phyloP scores from a whole-genome alignment of 495 filamentous ascomycete genomes.

The Xylaria bambusicola region DNA sequence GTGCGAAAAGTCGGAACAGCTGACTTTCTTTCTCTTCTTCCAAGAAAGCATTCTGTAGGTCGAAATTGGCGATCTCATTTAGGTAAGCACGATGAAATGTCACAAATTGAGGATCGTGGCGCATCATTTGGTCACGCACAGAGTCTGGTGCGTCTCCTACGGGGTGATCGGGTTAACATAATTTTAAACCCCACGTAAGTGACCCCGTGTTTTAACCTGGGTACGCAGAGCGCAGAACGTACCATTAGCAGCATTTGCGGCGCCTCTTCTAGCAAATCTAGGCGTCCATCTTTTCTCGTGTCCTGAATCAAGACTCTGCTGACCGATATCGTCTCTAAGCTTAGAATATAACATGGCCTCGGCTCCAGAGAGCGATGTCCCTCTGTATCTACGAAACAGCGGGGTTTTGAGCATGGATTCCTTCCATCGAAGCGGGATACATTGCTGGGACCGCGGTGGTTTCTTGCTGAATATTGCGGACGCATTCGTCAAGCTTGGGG shows the following conservation, averaged over 20 bases:
- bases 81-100: conserved; percentile 24
- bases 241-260: conserved; percentile 27
- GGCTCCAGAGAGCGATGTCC: conserved; percentile 7
- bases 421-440: conserved; percentile 29
- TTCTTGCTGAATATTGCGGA: conserved; percentile 28
- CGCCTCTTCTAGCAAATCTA: no score
- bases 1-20: conserved; percentile 21
- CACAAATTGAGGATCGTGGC: conserved; percentile 26
- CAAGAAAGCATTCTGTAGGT: conserved; percentile 26
- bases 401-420: conserved; percentile 30
- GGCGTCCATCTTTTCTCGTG: conserved; percentile 23
- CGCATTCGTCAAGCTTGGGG: background rate
- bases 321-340: conserved; percentile 23
- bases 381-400: conserved; percentile 25
- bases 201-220: no score
- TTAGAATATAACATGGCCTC: conserved; percentile 24
- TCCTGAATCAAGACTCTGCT: conserved; percentile 24
- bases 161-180: no score
- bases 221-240: no score
- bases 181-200: no score
- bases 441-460: conserved; percentile 25
- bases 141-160: background rate
- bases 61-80: conserved; percentile 21
- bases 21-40: conserved; percentile 14
- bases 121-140: conserved; percentile 23